Evolutionary conservation across 2,329 filamentous ascomycete genomes (phyloP).

Genomic region (Aschersonia sp.): DNA sequence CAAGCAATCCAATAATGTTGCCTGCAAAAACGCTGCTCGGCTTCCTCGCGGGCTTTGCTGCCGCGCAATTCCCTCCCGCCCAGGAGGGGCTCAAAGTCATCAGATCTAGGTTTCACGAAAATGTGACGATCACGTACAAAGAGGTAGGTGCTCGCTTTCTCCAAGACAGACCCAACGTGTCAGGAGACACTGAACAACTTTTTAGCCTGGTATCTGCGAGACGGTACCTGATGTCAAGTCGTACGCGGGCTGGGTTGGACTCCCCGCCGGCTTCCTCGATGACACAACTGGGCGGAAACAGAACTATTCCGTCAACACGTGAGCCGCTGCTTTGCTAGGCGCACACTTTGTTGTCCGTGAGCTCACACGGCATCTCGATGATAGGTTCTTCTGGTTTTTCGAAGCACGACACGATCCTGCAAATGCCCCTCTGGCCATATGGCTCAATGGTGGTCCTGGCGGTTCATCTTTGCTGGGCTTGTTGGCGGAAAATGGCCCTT

Average conservation of each 20-base stretch:
- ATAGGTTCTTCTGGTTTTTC: slow-evolving; percentile 34
- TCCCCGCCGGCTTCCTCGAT: slow-evolving; percentile 28
- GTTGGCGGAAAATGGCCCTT: slow-evolving; percentile 44
- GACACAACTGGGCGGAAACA: slow-evolving; percentile 27
- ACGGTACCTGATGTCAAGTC: slow-evolving; percentile 44
- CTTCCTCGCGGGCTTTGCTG: slow-evolving; percentile 8
- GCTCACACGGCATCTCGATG: background rate
- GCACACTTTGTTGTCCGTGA: too few species aligned
- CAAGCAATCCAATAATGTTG: slow-evolving; percentile 2
- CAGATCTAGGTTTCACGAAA: slow-evolving; percentile 41
- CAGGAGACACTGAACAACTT: background rate
- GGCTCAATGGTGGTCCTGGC: slow-evolving; percentile 52
- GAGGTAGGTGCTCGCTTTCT: slow-evolving; percentile 18
- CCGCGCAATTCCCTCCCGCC: slow-evolving; percentile 16
- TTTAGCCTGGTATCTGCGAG: slow-evolving; percentile 41
- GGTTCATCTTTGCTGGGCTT: slow-evolving; percentile 49
- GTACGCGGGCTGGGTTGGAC: slow-evolving; percentile 48
- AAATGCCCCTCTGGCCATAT: slow-evolving; percentile 37
- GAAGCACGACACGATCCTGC: slow-evolving; percentile 25
- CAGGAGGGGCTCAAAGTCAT: slow-evolving; percentile 29
- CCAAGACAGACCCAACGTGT: too few species aligned
- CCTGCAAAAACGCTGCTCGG: slow-evolving; percentile 6
- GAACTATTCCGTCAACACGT: slow-evolving; percentile 33
- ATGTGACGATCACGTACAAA: slow-evolving; percentile 49
- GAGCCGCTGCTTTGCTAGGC: background rate